Conservation (phyloP, 2,329 filamentous ascomycete genomes). For the Massarina eburnea region DNA sequence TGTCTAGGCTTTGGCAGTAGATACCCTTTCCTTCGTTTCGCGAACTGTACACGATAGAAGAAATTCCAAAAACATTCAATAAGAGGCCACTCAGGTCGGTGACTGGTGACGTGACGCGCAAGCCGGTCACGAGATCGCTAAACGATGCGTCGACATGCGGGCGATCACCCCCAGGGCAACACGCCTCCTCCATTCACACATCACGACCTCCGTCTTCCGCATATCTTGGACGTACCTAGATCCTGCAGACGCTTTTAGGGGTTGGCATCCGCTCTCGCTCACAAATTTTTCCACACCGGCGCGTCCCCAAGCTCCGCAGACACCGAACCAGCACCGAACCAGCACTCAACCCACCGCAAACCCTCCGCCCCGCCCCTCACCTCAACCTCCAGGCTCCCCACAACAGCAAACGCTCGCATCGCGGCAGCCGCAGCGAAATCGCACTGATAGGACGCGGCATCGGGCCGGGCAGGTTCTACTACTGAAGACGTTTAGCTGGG, state of each 20-base stretch:
- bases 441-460: constrained; percentile 17
- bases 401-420: constrained; percentile 14
- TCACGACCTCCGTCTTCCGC: too few species aligned
- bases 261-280: too few species aligned
- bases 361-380: too few species aligned
- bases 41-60: background rate
- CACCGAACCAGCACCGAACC: background rate
- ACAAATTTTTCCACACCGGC: too few species aligned
- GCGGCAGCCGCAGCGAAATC: constrained; percentile 15
- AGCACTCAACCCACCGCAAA: background rate
- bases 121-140: constrained; percentile 9
- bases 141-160: constrained; percentile 3
- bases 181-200: background rate
- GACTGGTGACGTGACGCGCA: background rate
- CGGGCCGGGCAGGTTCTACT: constrained; percentile 14
- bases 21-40: constrained; percentile 3
- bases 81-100: constrained; percentile 5
- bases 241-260: too few species aligned
- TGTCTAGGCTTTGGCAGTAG: constrained; percentile 1
- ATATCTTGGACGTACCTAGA: too few species aligned
- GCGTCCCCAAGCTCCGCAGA: background rate
- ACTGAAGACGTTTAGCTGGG: constrained; percentile 1
- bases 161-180: background rate
- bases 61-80: too few species aligned
- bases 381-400: background rate